These are phyloP conservation scores for Oropetium thomaeum DNA, from an alignment of 176 grass and related monocot genomes.

Conservation along the genomic window DNA sequence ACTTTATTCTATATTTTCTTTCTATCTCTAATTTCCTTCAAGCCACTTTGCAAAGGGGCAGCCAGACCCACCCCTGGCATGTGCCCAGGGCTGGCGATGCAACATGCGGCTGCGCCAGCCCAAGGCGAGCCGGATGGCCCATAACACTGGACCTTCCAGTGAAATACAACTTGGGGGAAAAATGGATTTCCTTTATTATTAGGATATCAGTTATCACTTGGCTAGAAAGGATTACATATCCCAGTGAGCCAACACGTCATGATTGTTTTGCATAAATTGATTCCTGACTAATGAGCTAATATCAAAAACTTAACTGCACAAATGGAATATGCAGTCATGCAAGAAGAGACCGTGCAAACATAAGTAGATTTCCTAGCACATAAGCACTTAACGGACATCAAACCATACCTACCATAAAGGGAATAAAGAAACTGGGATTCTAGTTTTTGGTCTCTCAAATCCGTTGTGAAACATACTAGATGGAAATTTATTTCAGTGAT, in stretches of 20 bases:
- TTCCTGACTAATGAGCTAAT: neutral
- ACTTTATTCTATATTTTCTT: no score
- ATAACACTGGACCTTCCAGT: no score
- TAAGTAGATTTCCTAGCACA: neutral
- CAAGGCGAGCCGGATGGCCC: no score
- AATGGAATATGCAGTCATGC: neutral
- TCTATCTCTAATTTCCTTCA: no score
- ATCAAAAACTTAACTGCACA: neutral
- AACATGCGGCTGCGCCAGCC: no score
- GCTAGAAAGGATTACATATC: conserved; percentile 5
- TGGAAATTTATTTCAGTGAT: neutral
- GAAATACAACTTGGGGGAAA: no score
- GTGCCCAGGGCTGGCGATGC: no score
- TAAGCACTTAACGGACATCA: neutral
- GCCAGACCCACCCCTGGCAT: no score
- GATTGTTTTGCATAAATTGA: neutral
- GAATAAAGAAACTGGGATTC: neutral
- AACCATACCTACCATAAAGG: neutral
- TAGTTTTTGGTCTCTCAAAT: conserved; percentile 4
- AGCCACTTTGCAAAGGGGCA: no score
- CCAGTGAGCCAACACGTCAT: neutral
- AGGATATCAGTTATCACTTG: conserved; percentile 9
- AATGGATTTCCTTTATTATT: no score
- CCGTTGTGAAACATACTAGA: neutral
- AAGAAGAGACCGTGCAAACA: neutral